Base-by-base conservation (phyloP, 139 green algal genomes). In the Coelastrella sp. region DNA sequence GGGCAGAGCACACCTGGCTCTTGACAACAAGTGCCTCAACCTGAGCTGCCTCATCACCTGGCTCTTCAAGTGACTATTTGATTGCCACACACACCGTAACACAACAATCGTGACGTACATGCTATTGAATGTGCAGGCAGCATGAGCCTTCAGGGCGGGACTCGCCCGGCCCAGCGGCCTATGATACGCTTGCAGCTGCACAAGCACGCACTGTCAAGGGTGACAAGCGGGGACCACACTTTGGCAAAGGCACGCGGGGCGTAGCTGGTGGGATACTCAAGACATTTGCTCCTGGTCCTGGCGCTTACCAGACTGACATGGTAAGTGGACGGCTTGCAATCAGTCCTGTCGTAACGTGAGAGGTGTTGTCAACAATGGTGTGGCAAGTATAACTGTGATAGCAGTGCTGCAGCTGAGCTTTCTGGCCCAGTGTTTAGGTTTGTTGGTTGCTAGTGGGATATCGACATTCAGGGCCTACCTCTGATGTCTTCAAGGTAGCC, bases 131-230 rank as follows among this genome's bases (percentile, higher is more conserved):
- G 10, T 59, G 7, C 59, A 86, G 80, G 80, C 59, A 75, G 59
- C n/a, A 75, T 60, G 80, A 75, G 20, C 20, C 56, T 20, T 19
- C 59, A 74, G 80, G 80, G 19, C 58, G 57, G 59, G 59, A 75
- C 47, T 86, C 80, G 13, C 80, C 80, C n/a, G 80, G 80, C 20
- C 80, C 80, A 22, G 80, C 80, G 47, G 56, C n/a, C 59, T 86
- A 86, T 65, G 80, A 86, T 57, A 5, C 59, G 59, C 59, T 71
- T n/a, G n/a, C 80, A 22, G 80, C 80, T 11, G 19, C 80, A 3
- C 60, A 75, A 5, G 59, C 59, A 22, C 59, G 80, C 80, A 86
- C 57, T 23, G 59, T 74, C 19, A 20, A 75, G 7, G 80, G 80
- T 23, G 59, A 86, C 80, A 59, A n/a, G 59, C 16, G 80, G 3